Conservation (phyloP, 228 moss, liverwort and hornwort species). For the Sphagnum magellanicum region DNA sequence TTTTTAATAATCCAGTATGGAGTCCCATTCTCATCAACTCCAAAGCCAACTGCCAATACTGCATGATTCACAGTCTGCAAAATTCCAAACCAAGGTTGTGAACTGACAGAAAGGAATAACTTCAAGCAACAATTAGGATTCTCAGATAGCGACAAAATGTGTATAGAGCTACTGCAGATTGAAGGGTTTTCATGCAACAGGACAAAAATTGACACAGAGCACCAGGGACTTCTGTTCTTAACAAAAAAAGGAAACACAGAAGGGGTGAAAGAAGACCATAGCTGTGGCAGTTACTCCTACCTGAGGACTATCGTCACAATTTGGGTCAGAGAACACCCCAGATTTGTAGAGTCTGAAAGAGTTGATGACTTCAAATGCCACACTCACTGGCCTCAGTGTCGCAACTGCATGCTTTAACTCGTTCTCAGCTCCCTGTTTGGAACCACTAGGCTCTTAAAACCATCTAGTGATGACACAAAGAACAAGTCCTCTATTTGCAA, state of each 20-base stretch:
- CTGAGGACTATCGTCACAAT: constrained; percentile 54
- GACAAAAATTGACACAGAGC: too few relatives aligned
- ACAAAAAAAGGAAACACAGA: too few relatives aligned
- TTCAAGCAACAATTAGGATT: too few relatives aligned
- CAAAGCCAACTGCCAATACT: constrained; percentile 93
- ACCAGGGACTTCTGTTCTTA: too few relatives aligned
- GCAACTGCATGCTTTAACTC: constrained; percentile 90
- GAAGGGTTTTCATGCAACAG: too few relatives aligned
- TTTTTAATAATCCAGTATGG: constrained; percentile 98
- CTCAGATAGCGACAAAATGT: too few relatives aligned
- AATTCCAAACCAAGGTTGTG: background rate
- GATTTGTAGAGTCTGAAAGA: constrained; percentile 54
- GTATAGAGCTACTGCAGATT: too few relatives aligned
- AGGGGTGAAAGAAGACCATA: too few relatives aligned
- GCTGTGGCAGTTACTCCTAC: constrained; percentile 18
- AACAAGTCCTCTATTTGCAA: background rate
- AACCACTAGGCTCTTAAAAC: background rate
- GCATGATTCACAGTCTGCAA: constrained; percentile 95
- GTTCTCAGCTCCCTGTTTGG: constrained; percentile 67
- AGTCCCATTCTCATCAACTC: constrained; percentile 48
- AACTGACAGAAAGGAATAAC: too few relatives aligned
- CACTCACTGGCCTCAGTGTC: constrained; percentile 72
- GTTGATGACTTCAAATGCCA: constrained; percentile 59
- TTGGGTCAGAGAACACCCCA: constrained; percentile 66
- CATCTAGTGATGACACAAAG: background rate